Conservation (phyloP, 2,329 filamentous ascomycete genomes). For the Sporothrix globosa region DNA sequence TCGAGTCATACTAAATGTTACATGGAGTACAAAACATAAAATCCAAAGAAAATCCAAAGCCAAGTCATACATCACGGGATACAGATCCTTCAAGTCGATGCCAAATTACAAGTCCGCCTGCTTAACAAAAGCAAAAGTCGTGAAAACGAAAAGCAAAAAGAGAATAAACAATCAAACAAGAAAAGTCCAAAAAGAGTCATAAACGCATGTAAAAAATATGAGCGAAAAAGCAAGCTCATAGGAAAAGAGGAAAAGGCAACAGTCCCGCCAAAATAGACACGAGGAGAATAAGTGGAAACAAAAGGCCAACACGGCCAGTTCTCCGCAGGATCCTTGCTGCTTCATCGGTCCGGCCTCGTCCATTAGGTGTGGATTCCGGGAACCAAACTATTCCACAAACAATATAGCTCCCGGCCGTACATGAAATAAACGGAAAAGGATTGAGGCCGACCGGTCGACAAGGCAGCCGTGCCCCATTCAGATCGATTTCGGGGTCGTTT, state of each 20-base stretch:
- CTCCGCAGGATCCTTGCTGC: not conserved
- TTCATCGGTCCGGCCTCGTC: slow-evolving; percentile 26
- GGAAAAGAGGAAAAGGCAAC: not conserved
- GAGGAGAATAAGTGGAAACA: slow-evolving; percentile 16
- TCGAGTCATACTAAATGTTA: slow-evolving; percentile 18
- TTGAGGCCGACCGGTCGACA: slow-evolving; percentile 5
- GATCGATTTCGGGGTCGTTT: not conserved
- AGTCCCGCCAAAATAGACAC: not conserved
- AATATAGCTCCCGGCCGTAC: not conserved
- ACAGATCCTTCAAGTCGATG: not conserved
- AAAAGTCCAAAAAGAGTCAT: not conserved
- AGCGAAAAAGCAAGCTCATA: not conserved
- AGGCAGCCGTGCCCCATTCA: slow-evolving; percentile 22
- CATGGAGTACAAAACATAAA: not conserved
- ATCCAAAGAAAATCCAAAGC: slow-evolving; percentile 14
- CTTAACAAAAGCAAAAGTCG: slow-evolving; percentile 1
- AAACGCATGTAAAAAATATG: not conserved
- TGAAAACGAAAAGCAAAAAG: not conserved
- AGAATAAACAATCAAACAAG: slow-evolving; percentile 1
- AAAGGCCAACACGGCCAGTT: not conserved
- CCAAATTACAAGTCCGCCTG: not conserved
- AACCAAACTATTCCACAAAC: not conserved
- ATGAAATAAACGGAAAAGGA: not conserved
- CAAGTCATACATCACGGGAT: not conserved
- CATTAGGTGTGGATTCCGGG: not conserved